Conservation (phyloP, 2,329 filamentous ascomycete species). For the Thermothelomyces thermophilus region DNA sequence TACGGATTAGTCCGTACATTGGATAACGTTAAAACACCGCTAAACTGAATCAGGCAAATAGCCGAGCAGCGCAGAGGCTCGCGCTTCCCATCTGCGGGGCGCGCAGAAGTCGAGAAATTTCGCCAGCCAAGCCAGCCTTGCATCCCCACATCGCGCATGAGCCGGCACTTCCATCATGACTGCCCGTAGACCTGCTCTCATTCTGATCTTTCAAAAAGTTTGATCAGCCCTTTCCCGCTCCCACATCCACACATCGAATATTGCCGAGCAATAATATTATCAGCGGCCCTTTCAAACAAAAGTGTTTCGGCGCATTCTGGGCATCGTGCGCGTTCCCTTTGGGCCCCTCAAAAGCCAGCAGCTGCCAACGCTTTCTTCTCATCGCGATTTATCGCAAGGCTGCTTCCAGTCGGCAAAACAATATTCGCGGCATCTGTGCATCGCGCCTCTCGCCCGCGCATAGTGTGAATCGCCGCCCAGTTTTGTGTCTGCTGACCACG, state of each 20-base stretch:
- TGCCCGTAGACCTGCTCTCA: not conserved
- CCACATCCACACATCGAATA: not conserved
- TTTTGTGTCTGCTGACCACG: not conserved
- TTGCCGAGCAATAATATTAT: not conserved
- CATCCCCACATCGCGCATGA: conserved; percentile 1
- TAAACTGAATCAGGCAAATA: not conserved
- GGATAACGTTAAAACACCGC: too few species aligned
- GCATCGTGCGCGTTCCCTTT: not conserved
- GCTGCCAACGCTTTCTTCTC: not conserved
- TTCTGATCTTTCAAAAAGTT: not conserved
- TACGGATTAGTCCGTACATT: too few species aligned
- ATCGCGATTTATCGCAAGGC: not conserved
- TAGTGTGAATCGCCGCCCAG: conserved; percentile 1
- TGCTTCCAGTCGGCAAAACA: not conserved
- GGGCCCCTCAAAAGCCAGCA: not conserved
- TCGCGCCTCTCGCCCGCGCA: not conserved
- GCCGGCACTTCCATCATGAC: conserved; percentile 1
- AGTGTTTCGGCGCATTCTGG: too few species aligned
- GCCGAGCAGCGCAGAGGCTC: not conserved
- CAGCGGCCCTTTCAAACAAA: not conserved
- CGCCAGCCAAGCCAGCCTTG: not conserved
- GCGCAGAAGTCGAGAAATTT: not conserved
- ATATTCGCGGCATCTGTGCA: not conserved
- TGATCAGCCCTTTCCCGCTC: not conserved
- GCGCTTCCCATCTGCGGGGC: not conserved